Conservation (phyloP, 352 stramenopile species). For the Globisporangium carolinianum region DNA sequence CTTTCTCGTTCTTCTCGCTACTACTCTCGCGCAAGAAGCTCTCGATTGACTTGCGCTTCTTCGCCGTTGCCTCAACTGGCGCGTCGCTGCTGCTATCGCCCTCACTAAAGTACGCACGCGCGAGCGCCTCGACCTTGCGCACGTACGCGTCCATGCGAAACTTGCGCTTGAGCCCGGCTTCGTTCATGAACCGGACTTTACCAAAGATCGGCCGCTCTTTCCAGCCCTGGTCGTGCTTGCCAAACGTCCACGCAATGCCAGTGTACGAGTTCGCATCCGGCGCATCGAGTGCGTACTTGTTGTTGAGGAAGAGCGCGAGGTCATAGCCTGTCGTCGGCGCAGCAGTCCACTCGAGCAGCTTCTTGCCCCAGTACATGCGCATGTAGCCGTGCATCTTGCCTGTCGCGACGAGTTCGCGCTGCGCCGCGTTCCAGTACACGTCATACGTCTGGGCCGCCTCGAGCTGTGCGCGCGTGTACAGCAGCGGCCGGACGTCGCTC, state of each 20-base stretch:
- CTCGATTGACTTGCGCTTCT: slow-evolving; percentile 25
- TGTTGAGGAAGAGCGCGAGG: slow-evolving; percentile 96
- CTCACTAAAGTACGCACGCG: slow-evolving; percentile 2
- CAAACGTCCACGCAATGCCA: slow-evolving; percentile 79
- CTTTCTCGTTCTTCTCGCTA: too few species aligned
- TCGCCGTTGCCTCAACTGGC: slow-evolving; percentile 3
- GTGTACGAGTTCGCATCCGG: slow-evolving; percentile 93
- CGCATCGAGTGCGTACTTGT: slow-evolving; percentile 97
- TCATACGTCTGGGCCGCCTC: slow-evolving; percentile 93
- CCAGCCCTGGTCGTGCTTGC: slow-evolving; percentile 97
- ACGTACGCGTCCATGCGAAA: slow-evolving; percentile 93
- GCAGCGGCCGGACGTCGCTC: slow-evolving; percentile 73
- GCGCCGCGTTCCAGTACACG: slow-evolving; percentile 97
- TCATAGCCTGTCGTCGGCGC: slow-evolving; percentile 87
- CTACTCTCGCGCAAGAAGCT: slow-evolving; percentile 11
- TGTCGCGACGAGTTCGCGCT: slow-evolving; percentile 92
- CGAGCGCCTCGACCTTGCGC: slow-evolving; percentile 35
- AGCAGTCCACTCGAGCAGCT: slow-evolving; percentile 97
- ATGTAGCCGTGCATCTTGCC: slow-evolving; percentile 92
- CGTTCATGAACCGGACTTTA: slow-evolving; percentile 99
- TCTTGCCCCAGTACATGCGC: slow-evolving; percentile 99
- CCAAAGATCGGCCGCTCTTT: slow-evolving; percentile 96
- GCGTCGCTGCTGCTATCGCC: neutral
- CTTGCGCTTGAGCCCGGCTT: slow-evolving; percentile 96
- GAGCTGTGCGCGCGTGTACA: slow-evolving; percentile 91